Conservation (phyloP, 2,329 filamentous ascomycete species). For the Zymoseptoria ardabiliae region DNA sequence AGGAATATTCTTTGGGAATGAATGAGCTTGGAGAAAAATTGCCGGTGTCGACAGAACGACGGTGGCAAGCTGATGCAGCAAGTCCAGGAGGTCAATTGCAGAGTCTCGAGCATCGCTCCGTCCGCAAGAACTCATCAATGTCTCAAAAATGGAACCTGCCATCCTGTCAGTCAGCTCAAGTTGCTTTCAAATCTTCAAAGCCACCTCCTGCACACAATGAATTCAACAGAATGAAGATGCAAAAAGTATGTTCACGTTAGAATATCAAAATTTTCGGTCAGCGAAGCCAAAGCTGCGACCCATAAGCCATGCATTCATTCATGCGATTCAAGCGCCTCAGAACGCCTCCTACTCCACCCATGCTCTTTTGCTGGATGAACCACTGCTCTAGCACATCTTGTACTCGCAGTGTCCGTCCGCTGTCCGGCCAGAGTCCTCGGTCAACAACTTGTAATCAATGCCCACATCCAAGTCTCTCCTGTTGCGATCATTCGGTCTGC, state of each 20-base stretch:
- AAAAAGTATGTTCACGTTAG: neutral
- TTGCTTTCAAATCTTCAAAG: neutral
- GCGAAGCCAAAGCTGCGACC: slow-evolving; percentile 34
- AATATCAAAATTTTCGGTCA: slow-evolving; percentile 18
- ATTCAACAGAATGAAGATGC: neutral
- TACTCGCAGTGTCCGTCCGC: slow-evolving; percentile 68
- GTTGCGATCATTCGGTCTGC: slow-evolving; percentile 90
- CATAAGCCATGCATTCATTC: slow-evolving; percentile 7
- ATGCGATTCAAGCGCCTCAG: slow-evolving; percentile 4
- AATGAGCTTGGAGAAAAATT: neutral
- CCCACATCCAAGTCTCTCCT: slow-evolving; percentile 88
- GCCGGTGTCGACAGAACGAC: neutral
- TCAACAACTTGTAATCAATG: slow-evolving; percentile 73
- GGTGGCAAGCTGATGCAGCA: neutral
- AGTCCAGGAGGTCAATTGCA: neutral
- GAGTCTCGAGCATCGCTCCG: neutral
- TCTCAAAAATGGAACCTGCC: neutral
- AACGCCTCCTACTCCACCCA: slow-evolving; percentile 7
- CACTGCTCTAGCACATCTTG: slow-evolving; percentile 50
- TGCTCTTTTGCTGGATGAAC: slow-evolving; percentile 4
- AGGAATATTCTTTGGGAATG: neutral
- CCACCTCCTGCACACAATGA: neutral
- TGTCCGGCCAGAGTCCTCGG: slow-evolving; percentile 62
- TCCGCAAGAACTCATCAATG: neutral
- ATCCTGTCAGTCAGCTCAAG: neutral